A percentile compares a stretch with the other conserved stretches of the same genome.
These are phyloP conservation scores for Emericellopsis atlantica DNA, from an alignment of 2,329 filamentous ascomycete species.

Conservation along the genomic window DNA sequence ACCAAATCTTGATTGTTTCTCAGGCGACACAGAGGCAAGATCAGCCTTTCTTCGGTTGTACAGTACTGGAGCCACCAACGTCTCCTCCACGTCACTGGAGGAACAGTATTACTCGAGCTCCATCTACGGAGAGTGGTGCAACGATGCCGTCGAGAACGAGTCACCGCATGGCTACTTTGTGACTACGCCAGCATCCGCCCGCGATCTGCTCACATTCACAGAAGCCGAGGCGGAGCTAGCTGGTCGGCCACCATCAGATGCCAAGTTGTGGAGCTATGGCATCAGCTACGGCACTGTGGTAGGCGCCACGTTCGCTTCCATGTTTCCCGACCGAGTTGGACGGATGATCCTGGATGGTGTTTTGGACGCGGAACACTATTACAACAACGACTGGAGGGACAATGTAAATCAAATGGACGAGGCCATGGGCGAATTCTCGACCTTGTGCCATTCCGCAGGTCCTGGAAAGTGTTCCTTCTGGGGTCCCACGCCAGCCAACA, in stretches of 20 bases:
- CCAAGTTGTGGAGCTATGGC: conserved; percentile 13
- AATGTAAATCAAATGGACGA: conserved; percentile 11
- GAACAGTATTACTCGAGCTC: conserved; percentile 15
- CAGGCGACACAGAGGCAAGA: conserved; percentile 13
- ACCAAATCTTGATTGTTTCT: conserved; percentile 14
- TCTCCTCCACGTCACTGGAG: conserved; percentile 13
- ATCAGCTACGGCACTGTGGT: conserved; percentile 17
- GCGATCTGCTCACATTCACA: conserved; percentile 15
- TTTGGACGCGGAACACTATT: conserved; percentile 11
- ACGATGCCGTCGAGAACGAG: conserved; percentile 11
- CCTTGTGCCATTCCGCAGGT: conserved; percentile 12
- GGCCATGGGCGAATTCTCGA: conserved; percentile 8
- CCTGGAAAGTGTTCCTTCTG: conserved; percentile 14
- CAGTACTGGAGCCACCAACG: conserved; percentile 12
- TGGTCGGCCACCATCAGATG: conserved; percentile 10
- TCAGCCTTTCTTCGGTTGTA: conserved; percentile 11
- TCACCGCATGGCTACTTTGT: conserved; percentile 16
- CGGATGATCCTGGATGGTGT: conserved; percentile 20
- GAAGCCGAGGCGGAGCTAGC: conserved; percentile 13
- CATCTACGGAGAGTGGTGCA: conserved; percentile 19
- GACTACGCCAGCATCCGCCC: conserved; percentile 15
- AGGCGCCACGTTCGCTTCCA: conserved; percentile 18
- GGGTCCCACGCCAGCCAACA: conserved; percentile 12
- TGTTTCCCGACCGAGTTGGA: conserved; percentile 25
- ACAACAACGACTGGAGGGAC: conserved; percentile 10